Evolutionary conservation across 2,329 filamentous ascomycete species (phyloP).

Genomic region (Aspergillus nomiae): DNA sequence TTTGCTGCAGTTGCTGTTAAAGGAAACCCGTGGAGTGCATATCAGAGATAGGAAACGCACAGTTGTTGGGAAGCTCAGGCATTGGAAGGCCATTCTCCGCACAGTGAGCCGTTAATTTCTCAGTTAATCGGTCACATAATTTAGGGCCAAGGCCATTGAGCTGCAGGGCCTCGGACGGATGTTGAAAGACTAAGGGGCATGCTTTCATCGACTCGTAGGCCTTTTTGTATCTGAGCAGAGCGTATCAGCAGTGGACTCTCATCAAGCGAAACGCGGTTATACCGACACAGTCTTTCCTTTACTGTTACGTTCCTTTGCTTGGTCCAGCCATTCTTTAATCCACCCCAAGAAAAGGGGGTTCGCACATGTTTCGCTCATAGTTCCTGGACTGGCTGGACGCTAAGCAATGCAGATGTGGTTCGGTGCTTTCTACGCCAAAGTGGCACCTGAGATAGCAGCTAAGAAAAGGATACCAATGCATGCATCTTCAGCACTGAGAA

Average conservation of each 20-base stretch:
- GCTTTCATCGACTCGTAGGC: constrained; percentile 76
- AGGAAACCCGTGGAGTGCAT: not conserved
- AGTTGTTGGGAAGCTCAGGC: constrained; percentile 59
- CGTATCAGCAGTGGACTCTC: constrained; percentile 11
- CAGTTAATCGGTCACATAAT: constrained; percentile 69
- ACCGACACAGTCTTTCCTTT: constrained; percentile 63
- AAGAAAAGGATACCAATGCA: not conserved
- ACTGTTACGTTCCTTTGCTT: constrained; percentile 67
- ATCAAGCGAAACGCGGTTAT: not conserved
- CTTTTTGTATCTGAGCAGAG: constrained; percentile 63
- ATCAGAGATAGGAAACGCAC: constrained; percentile 18
- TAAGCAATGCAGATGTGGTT: not conserved
- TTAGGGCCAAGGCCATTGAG: constrained; percentile 75
- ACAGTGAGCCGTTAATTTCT: constrained; percentile 59
- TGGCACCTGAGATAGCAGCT: not conserved
- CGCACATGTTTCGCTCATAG: constrained; percentile 49
- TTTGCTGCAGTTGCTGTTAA: constrained; percentile 23
- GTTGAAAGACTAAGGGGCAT: constrained; percentile 69
- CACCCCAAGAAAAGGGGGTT: constrained; percentile 73
- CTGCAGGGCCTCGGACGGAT: constrained; percentile 71
- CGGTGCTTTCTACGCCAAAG: not conserved
- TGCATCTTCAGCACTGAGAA: not conserved
- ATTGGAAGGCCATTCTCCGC: constrained; percentile 67
- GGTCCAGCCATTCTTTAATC: constrained; percentile 76
- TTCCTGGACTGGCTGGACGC: not conserved